Percentiles rank a stretch among this genome's conserved stretches.
Conservation (phyloP, 2,329 filamentous ascomycete genomes). For the Fusarium beomiforme region DNA sequence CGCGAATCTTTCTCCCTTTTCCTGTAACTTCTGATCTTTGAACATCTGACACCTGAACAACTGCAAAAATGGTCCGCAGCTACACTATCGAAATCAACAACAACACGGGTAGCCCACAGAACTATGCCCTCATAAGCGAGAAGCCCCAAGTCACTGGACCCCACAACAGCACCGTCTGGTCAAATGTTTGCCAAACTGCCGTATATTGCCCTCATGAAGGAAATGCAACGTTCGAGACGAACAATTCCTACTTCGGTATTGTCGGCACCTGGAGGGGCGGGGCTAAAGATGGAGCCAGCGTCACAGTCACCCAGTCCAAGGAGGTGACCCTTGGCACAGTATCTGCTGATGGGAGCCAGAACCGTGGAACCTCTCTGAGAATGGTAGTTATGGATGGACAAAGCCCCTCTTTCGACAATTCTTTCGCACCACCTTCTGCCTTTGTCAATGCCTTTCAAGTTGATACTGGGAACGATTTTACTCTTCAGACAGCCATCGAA, state of each 20-base stretch:
- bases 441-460: background rate
- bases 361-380: background rate
- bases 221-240: background rate
- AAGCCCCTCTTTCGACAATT: background rate
- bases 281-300: background rate
- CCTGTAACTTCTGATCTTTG: too few species aligned
- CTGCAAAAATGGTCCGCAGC: background rate
- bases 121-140: background rate
- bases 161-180: background rate
- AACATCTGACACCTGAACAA: background rate
- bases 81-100: background rate
- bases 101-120: background rate
- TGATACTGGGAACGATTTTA: background rate
- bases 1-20: too few species aligned
- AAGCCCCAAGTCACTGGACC: background rate
- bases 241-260: background rate
- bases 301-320: fast-evolving
- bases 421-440: fast-evolving
- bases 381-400: background rate
- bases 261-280: background rate
- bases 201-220: background rate
- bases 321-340: background rate
- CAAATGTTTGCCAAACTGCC: background rate
- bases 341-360: background rate
- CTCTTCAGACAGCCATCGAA: background rate